phyloP scores from a whole-genome alignment of 139 green algal species.

The Nannochloris sp. region DNA sequence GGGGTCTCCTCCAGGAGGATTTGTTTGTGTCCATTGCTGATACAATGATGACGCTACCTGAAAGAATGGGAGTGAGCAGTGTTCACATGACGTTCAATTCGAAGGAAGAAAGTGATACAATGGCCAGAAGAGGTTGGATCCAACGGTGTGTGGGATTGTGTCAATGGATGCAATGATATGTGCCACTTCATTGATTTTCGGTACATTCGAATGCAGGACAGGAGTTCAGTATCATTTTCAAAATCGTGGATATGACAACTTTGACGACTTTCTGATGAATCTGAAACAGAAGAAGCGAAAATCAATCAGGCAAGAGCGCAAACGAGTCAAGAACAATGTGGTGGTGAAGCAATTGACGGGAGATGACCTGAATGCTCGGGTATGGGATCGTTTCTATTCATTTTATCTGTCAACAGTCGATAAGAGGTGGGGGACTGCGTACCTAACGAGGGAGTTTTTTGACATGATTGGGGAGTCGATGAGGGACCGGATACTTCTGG shows the following conservation, averaged over 20 bases:
- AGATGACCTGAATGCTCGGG: slow-evolving; percentile 26
- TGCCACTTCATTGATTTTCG: too few relatives aligned
- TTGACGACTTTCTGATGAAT: neutral
- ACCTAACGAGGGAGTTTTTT: slow-evolving; percentile 88
- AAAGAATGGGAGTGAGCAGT: slow-evolving; percentile 45
- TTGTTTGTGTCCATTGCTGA: slow-evolving; percentile 36
- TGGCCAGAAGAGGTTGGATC: slow-evolving; percentile 57
- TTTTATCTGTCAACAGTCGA: slow-evolving; percentile 71
- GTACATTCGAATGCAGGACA: too few relatives aligned
- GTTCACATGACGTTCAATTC: slow-evolving; percentile 82
- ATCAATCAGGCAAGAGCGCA: slow-evolving; percentile 84
- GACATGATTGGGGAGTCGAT: slow-evolving; percentile 53
- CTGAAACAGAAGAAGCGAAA: slow-evolving; percentile 82
- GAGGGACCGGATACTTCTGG: slow-evolving; percentile 65
- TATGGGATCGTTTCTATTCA: slow-evolving; percentile 78
- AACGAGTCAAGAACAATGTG: slow-evolving; percentile 46
- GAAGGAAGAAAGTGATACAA: slow-evolving; percentile 46
- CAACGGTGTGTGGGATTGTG: slow-evolving; percentile 24
- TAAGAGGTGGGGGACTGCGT: slow-evolving; percentile 71
- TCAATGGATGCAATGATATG: too few relatives aligned
- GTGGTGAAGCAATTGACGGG: slow-evolving; percentile 50
- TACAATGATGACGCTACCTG: slow-evolving; percentile 29
- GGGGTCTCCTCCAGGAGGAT: neutral
- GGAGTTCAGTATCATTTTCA: slow-evolving; percentile 52
- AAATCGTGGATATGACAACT: neutral